Percentiles rank a stretch among this genome's conserved stretches.
Evolutionary conservation across 176 grass and related monocot genomes (phyloP).

Genomic region (Cenchrus purpureus): DNA sequence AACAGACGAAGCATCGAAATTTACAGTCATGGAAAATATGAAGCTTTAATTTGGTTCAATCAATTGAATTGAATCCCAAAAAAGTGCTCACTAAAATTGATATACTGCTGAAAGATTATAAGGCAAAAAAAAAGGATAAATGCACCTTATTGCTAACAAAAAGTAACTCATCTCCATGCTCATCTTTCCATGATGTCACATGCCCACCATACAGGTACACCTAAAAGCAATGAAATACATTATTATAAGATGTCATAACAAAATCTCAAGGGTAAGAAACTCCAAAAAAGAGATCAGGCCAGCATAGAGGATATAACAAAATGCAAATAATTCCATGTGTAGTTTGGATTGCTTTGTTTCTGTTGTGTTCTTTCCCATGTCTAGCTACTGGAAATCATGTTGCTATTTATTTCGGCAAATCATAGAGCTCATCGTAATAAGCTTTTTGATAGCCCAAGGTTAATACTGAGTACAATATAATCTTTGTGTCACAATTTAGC

Average conservation of each 20-base stretch:
- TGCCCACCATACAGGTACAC: conserved; percentile 78
- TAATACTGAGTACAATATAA: background rate
- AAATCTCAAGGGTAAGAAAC: conserved; percentile 24
- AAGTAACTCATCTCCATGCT: conserved; percentile 77
- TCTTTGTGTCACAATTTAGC: background rate
- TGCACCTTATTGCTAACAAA: conserved; percentile 80
- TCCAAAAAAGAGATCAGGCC: conserved; percentile 1
- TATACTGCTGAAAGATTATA: conserved; percentile 16
- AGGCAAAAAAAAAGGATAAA: background rate
- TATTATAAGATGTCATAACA: conserved; percentile 21
- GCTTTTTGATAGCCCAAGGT: conserved; percentile 21
- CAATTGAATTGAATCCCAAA: conserved; percentile 7
- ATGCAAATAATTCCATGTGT: background rate
- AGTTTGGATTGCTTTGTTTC: conserved; percentile 29
- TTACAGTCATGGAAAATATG: background rate
- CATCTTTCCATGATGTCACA: conserved; percentile 84
- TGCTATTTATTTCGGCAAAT: background rate
- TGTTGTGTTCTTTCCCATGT: background rate
- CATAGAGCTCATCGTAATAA: conserved; percentile 9
- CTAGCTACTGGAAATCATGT: conserved; percentile 11
- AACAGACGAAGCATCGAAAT: background rate
- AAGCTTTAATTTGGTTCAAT: conserved; percentile 3
- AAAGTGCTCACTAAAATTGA: background rate
- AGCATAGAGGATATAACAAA: background rate
- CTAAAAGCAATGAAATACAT: conserved; percentile 44